Base-by-base conservation (phyloP, 129 eudicot species). In the Deinandra increscens region DNA sequence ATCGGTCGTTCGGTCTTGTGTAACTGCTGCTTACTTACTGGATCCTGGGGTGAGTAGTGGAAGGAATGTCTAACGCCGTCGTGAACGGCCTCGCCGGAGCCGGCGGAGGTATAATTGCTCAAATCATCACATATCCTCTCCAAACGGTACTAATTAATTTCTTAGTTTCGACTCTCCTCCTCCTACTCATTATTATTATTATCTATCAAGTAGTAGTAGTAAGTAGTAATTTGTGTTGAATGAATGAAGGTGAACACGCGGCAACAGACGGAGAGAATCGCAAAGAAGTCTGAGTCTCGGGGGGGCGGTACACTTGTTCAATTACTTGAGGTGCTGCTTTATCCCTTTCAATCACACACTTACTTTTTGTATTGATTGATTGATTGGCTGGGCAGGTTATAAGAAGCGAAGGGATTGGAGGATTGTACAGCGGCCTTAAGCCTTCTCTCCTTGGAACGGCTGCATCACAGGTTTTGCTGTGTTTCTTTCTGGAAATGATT, bases 361-460 rank as follows among this genome's bases (percentile, higher is more conserved):
- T 31, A 34, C 43, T n/a, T 42, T 54, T 44, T 49, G 19, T 37
- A 23, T 11, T 6, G 43, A 12, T n/a, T n/a, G n/a, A n/a, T n/a
- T 11, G 7, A 26, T 38, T 64, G 53, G 23, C 1, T 50, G 12
- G 46, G 67, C 80, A 91, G 97, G 96, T 92, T 58, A 67, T 93
- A 45, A 82, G 67, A 75, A 84, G 44, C 48, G 99, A 93, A 73
- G 99, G 99, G 0, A 29, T 91, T 69, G 95, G 97, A 58, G 97
- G 99, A 69, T 83, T 93, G n/a, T 93, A 93, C 82, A 89, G 97
- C 31, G 99, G 99, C 26, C 87, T 93, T 74, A 93, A 87, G 81
- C 99, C 99, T 73, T 93, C 99, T 72, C 83, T 93, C 43, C 77
- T 93, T 17, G 99, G 99, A 45, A 90, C 96, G 73, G 97, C 95